Percentiles rank a stretch among this genome's conserved stretches.
Evolutionary conservation across 257 asterid genomes (phyloP).

Genomic region (Solanum neorickii): DNA sequence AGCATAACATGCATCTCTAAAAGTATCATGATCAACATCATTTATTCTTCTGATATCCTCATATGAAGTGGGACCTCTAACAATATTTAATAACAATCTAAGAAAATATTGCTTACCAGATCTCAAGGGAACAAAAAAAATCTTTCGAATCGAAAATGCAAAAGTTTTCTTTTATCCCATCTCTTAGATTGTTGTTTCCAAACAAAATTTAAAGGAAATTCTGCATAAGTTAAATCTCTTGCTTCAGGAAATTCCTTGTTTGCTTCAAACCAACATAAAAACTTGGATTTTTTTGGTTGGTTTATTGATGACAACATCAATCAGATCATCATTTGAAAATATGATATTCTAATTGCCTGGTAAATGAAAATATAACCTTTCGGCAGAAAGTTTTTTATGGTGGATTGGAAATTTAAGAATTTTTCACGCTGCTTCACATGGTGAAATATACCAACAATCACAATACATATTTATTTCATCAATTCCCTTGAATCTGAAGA

Average conservation of each 20-base stretch:
- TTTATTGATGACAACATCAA: neutral
- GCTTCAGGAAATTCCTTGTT: neutral
- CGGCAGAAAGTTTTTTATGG: neutral
- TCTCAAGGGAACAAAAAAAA: neutral
- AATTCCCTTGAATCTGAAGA: neutral
- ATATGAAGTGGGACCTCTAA: neutral
- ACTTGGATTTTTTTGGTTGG: neutral
- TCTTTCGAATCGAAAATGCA: too few relatives aligned
- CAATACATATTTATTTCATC: neutral
- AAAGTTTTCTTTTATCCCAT: neutral
- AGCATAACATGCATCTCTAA: neutral
- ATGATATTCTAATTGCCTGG: too few relatives aligned
- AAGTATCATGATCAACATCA: neutral
- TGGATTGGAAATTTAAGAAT: neutral
- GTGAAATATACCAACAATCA: neutral
- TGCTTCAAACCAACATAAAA: neutral
- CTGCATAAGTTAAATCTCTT: neutral
- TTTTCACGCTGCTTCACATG: neutral
- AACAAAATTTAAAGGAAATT: neutral
- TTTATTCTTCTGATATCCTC: neutral
- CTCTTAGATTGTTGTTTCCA: too few relatives aligned
- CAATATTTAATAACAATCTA: too few relatives aligned
- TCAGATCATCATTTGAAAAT: neutral
- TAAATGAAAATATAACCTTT: neutral
- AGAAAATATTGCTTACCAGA: neutral